These are phyloP conservation scores for Madurella fahalii DNA, from an alignment of 2,329 filamentous ascomycete genomes.

Conservation along the genomic window DNA sequence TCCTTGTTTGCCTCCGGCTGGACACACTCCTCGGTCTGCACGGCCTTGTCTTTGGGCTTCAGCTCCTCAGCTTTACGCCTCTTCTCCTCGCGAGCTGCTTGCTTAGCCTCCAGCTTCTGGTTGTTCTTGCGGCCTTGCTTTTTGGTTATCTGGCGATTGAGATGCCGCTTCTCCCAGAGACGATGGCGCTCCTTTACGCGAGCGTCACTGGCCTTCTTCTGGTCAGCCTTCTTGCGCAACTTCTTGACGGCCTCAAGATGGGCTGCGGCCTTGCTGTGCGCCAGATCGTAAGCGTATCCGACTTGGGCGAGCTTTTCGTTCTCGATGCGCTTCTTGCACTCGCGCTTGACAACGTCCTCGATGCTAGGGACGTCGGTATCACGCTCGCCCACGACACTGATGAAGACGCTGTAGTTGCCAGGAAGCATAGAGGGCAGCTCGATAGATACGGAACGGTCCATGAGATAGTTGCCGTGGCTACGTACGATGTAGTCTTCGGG, in stretches of 20 bases:
- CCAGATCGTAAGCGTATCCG: conserved; percentile 67
- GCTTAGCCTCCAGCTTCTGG: conserved; percentile 36
- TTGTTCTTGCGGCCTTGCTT: conserved; percentile 40
- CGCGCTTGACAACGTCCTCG: conserved; percentile 63
- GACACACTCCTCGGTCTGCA: conserved; percentile 34
- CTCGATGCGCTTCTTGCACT: conserved; percentile 59
- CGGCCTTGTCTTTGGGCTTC: conserved; percentile 33
- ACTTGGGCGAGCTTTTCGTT: conserved; percentile 73
- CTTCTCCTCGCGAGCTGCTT: conserved; percentile 27
- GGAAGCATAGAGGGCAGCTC: conserved; percentile 67
- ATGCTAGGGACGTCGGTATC: conserved; percentile 46
- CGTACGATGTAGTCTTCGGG: conserved; percentile 52
- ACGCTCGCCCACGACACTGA: conserved; percentile 70
- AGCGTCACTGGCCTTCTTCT: conserved; percentile 44
- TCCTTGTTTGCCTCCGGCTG: conserved; percentile 21
- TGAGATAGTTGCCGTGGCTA: conserved; percentile 51
- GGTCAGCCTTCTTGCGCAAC: conserved; percentile 44
- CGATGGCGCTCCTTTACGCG: conserved; percentile 41
- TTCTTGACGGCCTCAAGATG: conserved; percentile 41
- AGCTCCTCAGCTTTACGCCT: conserved; percentile 26
- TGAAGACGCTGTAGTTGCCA: conserved; percentile 69
- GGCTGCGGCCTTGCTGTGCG: conserved; percentile 54
- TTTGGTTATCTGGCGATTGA: conserved; percentile 37
- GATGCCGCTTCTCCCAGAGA: conserved; percentile 36
- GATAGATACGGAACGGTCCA: conserved; percentile 71